Base-by-base conservation (phyloP, 1,284 basidiomycete species). In the Xanthoconium separans region DNA sequence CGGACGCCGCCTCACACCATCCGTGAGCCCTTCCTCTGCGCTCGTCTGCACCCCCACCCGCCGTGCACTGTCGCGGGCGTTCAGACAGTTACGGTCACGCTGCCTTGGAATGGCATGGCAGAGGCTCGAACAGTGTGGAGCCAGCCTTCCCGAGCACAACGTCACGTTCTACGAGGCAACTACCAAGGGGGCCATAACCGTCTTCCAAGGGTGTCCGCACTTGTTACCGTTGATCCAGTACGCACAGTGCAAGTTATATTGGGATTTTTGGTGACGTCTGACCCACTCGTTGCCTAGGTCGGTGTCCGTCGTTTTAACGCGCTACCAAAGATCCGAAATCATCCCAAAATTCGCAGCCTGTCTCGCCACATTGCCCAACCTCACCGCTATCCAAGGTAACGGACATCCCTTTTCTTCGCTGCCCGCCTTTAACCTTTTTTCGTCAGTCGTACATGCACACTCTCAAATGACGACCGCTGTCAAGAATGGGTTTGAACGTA, bases 321-420 rank as follows among this genome's bases (percentile, higher is more conserved):
- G 44, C 5, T 54, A 30, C 13, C 46, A 37, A n/a, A 27, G 24
- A 2, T 44, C 49, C 1, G 58, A 63, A 3, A 62, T 70, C 30
- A 56, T 73, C 3, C 61, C 68, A 3, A 58, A 61, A 8, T 69
- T 75, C 29, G 68, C 66, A 20, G 50, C 54, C 15, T 73, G 68
- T 51, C 64, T 74, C 10, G 58, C 62, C 4, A 54, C 50, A 9
- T 51, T 73, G 3, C 71, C 73, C 10, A 73, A 71, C 51, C 62
- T 75, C 10, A 59, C 69, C 47, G 70, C 68, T 3, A 59, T 74
- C 6, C 65, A 72, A 56, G 59, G 61, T 51, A 44, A 0, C 1
- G 18, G 34, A 6, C 12, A 1, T 11, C n/a, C 12, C 18, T 27
- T 13, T 44, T 30, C 11, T 10, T 18, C 31, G 27, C 12, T 4